phyloP scores from a whole-genome alignment of 768 basidiomycete species.

The Boletus sp. region DNA sequence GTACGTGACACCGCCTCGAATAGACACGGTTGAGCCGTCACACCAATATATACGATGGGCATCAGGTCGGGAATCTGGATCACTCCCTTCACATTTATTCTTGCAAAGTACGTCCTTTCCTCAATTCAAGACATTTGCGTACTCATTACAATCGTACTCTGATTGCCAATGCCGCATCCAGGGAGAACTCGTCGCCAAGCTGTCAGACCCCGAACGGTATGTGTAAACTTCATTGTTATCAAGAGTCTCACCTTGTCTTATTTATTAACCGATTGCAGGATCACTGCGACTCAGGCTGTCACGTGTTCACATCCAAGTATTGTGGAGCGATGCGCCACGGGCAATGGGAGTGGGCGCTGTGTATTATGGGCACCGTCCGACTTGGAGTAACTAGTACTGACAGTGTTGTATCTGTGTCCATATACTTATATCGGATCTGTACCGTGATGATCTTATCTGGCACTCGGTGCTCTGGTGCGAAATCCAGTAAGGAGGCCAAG shows the following conservation, averaged over 20 bases:
- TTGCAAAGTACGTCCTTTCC: slow-evolving; percentile 49
- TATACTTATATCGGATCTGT: too few relatives aligned
- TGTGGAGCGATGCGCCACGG: slow-evolving; percentile 71
- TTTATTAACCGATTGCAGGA: slow-evolving; percentile 38
- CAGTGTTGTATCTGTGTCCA: too few relatives aligned
- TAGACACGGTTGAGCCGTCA: neutral
- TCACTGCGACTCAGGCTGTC: slow-evolving; percentile 87
- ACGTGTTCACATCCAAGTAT: slow-evolving; percentile 80
- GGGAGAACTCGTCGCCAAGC: slow-evolving; percentile 68
- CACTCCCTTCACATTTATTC: slow-evolving; percentile 76
- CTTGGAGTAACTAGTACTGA: slow-evolving; percentile 3
- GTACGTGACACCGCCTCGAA: slow-evolving; percentile 38
- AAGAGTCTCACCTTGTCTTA: neutral
- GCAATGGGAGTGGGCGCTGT: slow-evolving; percentile 78
- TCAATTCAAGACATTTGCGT: neutral
- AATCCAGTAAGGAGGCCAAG: too few relatives aligned
- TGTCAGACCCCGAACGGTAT: slow-evolving; percentile 58
- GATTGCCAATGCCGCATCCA: slow-evolving; percentile 21
- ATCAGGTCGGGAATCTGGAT: slow-evolving; percentile 74
- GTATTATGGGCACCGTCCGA: slow-evolving; percentile 68
- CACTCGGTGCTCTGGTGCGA: too few relatives aligned
- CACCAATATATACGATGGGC: neutral
- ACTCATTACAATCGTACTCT: neutral
- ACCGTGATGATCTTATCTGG: too few relatives aligned
- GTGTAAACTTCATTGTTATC: slow-evolving; percentile 13